Evolutionary conservation across 371 early-diverging fungal genomes (phyloP).

Genomic region (Synchytrium microbalum): DNA sequence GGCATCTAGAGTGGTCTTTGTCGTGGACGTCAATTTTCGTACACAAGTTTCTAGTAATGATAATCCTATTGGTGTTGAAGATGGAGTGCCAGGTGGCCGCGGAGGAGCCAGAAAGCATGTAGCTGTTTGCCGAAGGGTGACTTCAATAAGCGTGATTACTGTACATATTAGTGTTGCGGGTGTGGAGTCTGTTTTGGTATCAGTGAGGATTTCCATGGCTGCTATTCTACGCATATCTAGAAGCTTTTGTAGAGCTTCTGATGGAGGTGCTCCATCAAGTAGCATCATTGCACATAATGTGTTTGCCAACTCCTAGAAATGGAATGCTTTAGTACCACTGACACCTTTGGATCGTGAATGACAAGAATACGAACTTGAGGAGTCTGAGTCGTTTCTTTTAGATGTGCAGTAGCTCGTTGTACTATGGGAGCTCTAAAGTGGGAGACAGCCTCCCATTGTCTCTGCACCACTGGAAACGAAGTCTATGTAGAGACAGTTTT

Average conservation of each 20-base stretch:
- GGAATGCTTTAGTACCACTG: conserved; percentile 1
- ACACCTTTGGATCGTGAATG: conserved; percentile 6
- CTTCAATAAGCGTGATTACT: conserved; percentile 1
- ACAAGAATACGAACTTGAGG: conserved; percentile 37
- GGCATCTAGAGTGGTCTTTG: too few relatives aligned
- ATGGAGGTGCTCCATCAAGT: conserved; percentile 51
- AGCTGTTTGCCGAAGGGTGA: conserved; percentile 1
- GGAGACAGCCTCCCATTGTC: conserved; percentile 80
- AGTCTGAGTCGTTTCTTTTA: conserved; percentile 37
- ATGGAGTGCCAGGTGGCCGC: too few relatives aligned
- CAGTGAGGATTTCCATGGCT: conserved; percentile 63
- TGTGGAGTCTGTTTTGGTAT: background rate
- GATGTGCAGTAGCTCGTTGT: conserved; percentile 46
- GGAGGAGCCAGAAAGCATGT: background rate
- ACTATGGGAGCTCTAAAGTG: conserved; percentile 66
- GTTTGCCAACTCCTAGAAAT: conserved; percentile 45
- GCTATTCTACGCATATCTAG: conserved; percentile 58
- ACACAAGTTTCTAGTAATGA: too few relatives aligned
- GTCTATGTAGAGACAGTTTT: conserved; percentile 28
- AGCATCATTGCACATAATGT: conserved; percentile 54
- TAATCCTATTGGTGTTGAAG: too few relatives aligned
- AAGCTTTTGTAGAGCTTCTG: conserved; percentile 47
- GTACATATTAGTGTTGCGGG: too few relatives aligned
- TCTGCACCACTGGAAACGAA: conserved; percentile 70
- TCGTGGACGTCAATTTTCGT: too few relatives aligned